Evolutionary conservation across 2,329 filamentous ascomycete species (phyloP), one percentile per base, ranked within the genome.

Genomic region (Achaetomium macrosporum): DNA sequence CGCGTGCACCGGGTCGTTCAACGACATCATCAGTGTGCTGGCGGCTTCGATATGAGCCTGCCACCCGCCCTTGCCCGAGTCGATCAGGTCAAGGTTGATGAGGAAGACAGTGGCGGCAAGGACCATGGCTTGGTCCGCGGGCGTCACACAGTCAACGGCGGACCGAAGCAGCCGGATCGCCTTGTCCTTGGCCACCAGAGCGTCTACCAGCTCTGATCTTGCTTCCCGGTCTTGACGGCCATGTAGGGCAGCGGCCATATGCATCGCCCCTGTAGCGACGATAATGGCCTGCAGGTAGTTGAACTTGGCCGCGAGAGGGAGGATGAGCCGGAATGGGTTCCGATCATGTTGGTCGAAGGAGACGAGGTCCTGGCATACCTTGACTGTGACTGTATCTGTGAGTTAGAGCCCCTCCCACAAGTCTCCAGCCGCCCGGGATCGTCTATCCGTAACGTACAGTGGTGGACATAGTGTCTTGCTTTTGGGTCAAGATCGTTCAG

Each of bases 281-380:
- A 77, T 69, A 57, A 77, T 72, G 57, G 76, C 69, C 44, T 71
- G 70, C 31, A 78, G 62, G 19, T 75, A 68, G 41, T 71, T 69
- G 39, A 74, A 70, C 11, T 63, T 60, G 33, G 64, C 66, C 19
- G 72, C 70, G 47, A 76, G 62, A 9, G 73, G 69, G 46, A 77
- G 62, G 30, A 77, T 66, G 45, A 59, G 65, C 55, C 73, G 73
- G 59, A 76, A 77, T 7, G 74, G 74, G 61, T 78, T 78, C 48
- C 59, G 61, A 10, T 71, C 67, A 13, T 69, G 67, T 44, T 71
- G 59, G 62, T 77, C 75, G 48, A 70, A 67, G 25, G 73, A 71
- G 50, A 77, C 74, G 40, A 82, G 69, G 59, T 81, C 78, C 61
- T 69, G 73, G 66, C 77, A 81, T 45, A 83, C 67, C 37, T 74